Percentiles rank a stretch among this genome's conserved stretches.
Conservation (phyloP, 257 asterid genomes). For the Coffea eugenioides region DNA sequence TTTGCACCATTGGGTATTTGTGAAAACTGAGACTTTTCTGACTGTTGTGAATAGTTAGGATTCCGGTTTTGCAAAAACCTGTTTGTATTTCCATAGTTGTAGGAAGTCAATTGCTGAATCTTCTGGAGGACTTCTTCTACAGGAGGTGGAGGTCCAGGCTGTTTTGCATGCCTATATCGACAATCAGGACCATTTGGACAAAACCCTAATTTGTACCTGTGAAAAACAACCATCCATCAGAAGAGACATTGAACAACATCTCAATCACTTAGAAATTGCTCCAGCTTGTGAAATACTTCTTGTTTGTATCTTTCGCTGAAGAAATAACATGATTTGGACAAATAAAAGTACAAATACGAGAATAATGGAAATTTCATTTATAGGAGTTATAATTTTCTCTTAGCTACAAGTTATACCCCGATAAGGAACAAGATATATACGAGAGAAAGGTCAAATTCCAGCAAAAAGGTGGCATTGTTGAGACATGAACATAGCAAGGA, state of each 20-base stretch:
- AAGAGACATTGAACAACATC: slow-evolving; percentile 12
- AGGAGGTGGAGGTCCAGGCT: slow-evolving; percentile 97
- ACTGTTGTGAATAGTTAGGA: slow-evolving; percentile 48
- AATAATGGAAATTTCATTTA: neutral
- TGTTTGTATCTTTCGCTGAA: neutral
- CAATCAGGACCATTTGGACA: slow-evolving; percentile 98
- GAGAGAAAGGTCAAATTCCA: neutral
- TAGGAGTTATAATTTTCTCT: neutral
- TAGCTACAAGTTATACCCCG: neutral
- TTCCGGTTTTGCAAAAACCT: slow-evolving; percentile 72
- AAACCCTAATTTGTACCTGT: slow-evolving; percentile 94
- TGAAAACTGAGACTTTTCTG: slow-evolving; percentile 57
- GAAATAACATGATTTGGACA: neutral
- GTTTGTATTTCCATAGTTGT: slow-evolving; percentile 60
- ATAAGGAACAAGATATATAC: neutral
- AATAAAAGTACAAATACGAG: neutral
- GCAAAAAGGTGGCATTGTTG: neutral
- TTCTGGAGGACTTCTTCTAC: slow-evolving; percentile 90
- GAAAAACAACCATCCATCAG: slow-evolving; percentile 26
- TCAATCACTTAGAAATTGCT: neutral
- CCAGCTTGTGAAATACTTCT: neutral
- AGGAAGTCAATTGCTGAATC: slow-evolving; percentile 76
- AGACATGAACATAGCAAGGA: neutral
- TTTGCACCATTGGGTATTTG: slow-evolving; percentile 51
- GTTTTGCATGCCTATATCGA: slow-evolving; percentile 92